Conservation (phyloP, 2,329 filamentous ascomycete genomes). For the Verticillium albo-atrum region DNA sequence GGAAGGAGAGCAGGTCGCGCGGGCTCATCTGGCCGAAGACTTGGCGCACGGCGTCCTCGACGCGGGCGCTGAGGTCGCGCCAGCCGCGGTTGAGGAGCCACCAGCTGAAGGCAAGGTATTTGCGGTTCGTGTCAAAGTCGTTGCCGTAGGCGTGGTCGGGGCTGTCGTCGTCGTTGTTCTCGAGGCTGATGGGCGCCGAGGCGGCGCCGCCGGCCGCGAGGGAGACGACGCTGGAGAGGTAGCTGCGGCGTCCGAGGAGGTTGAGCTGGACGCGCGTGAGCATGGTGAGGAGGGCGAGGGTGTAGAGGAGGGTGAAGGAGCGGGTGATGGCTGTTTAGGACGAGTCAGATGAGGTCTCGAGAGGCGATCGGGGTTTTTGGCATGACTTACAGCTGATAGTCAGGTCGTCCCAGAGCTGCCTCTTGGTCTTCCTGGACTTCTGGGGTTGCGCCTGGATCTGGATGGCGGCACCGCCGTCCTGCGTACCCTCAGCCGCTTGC, state of each 20-base stretch:
- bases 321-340: slow-evolving; percentile 69
- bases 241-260: slow-evolving; percentile 89
- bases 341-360: slow-evolving; percentile 3
- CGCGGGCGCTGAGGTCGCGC: slow-evolving; percentile 73
- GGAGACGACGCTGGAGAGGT: slow-evolving; percentile 91
- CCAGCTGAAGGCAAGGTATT: slow-evolving; percentile 96
- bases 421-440: slow-evolving; percentile 71
- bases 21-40: slow-evolving; percentile 88
- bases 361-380: neutral
- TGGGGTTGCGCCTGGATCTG: slow-evolving; percentile 24
- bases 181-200: slow-evolving; percentile 62
- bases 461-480: slow-evolving; percentile 8
- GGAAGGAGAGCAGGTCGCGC: slow-evolving; percentile 79
- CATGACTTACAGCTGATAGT: slow-evolving; percentile 81
- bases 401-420: slow-evolving; percentile 94
- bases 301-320: slow-evolving; percentile 89
- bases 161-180: slow-evolving; percentile 90
- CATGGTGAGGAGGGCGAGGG: slow-evolving; percentile 80
- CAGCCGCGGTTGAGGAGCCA: slow-evolving; percentile 93
- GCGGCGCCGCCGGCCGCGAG: slow-evolving; percentile 74
- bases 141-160: slow-evolving; percentile 78
- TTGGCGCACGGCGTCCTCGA: slow-evolving; percentile 80
- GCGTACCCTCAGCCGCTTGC: slow-evolving; percentile 24
- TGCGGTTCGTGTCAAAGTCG: slow-evolving; percentile 93
- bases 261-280: slow-evolving; percentile 95